phyloP scores from a whole-genome alignment of 192 early-diverging fungal species.

The Rhizophagus prolifer region DNA sequence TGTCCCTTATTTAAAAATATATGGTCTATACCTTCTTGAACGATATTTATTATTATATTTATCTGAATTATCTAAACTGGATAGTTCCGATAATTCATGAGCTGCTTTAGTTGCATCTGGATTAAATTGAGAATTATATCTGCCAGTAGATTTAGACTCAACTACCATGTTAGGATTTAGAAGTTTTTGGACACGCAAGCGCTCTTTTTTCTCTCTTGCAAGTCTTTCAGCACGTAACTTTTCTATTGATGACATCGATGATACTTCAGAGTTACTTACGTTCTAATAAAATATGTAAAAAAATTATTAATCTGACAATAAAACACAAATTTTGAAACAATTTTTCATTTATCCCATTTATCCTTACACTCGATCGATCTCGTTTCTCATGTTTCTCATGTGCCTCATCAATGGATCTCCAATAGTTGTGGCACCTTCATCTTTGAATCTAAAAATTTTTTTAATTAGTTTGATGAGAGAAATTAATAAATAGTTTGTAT shows the following conservation, averaged over 20 bases:
- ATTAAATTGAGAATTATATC: slow-evolving; percentile 58
- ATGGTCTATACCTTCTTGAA: background rate
- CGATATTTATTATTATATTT: background rate
- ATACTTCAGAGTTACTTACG: slow-evolving; percentile 21
- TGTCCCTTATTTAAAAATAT: no score
- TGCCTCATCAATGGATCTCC: slow-evolving; percentile 41
- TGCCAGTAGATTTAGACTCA: slow-evolving; percentile 5
- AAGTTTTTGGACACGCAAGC: slow-evolving; percentile 27
- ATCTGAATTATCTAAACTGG: background rate
- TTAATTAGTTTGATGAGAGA: background rate
- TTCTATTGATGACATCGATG: slow-evolving; percentile 39
- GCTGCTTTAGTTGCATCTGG: slow-evolving; percentile 42
- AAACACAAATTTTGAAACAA: background rate
- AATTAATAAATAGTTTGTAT: background rate
- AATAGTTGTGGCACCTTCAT: slow-evolving; percentile 30
- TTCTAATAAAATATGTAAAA: background rate
- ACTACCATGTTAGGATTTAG: slow-evolving; percentile 28
- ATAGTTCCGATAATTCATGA: slow-evolving; percentile 13
- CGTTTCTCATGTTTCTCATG: background rate
- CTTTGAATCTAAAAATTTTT: slow-evolving; percentile 8
- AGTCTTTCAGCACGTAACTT: slow-evolving; percentile 46
- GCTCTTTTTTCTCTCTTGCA: slow-evolving; percentile 44
- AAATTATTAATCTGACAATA: background rate
- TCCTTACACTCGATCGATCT: background rate
- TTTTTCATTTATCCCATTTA: background rate